Percentiles rank a stretch among this genome's conserved stretches.
These are phyloP conservation scores for Tubosaeta sp. DNA, from an alignment of 768 basidiomycete genomes.

Conservation along the genomic window DNA sequence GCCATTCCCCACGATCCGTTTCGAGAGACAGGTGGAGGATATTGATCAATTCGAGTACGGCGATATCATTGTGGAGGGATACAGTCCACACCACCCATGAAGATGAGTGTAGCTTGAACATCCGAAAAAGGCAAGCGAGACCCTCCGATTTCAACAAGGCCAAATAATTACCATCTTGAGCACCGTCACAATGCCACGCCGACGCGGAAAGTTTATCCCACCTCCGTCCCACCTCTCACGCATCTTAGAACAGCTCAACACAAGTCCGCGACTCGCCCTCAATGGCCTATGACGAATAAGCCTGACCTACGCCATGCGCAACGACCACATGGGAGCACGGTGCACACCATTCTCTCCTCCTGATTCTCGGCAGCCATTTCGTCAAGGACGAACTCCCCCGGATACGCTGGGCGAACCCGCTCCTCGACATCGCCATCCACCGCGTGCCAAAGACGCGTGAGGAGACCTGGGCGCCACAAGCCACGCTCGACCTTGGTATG, in stretches of 20 bases:
- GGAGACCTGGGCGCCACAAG: constrained; percentile 57
- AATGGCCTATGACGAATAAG: constrained; percentile 46
- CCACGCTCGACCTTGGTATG: constrained; percentile 63
- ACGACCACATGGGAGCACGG: constrained; percentile 77
- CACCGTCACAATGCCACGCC: constrained; percentile 15
- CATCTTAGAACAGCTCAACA: constrained; percentile 48
- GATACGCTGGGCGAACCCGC: constrained; percentile 74
- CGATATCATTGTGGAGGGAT: constrained; percentile 87
- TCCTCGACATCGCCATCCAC: constrained; percentile 55
- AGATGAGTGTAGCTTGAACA: constrained; percentile 55
- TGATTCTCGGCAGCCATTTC: constrained; percentile 48
- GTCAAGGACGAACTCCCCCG: constrained; percentile 74
- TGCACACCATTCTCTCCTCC: constrained; percentile 19
- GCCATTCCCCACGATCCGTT: constrained; percentile 77
- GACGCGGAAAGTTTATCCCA: constrained; percentile 30
- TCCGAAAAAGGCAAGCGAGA: too few species aligned
- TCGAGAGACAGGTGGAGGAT: constrained; percentile 58
- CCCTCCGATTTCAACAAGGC: too few species aligned
- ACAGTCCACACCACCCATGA: constrained; percentile 86
- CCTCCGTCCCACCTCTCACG: constrained; percentile 54
- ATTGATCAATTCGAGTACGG: constrained; percentile 78
- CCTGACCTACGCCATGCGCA: constrained; percentile 53
- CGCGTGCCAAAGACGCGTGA: constrained; percentile 48
- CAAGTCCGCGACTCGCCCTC: constrained; percentile 48
- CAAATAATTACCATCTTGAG: too few species aligned